phyloP scores from a whole-genome alignment of 2,329 filamentous ascomycete genomes.

The Cytospora paraplurivora region DNA sequence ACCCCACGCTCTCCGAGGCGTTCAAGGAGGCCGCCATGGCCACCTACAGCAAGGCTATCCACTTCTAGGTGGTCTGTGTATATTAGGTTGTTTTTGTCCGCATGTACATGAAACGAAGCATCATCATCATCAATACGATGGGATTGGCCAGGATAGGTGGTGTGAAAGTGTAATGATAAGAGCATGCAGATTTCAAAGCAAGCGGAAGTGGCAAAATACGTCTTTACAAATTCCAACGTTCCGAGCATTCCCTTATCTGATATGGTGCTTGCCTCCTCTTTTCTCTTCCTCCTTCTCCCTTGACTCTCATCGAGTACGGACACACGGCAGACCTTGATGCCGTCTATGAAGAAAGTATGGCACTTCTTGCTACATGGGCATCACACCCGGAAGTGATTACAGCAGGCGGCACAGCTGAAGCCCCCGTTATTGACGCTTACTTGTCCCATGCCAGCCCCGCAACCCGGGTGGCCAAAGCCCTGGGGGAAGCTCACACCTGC shows the following conservation, averaged over 20 bases:
- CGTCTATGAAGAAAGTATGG: not conserved
- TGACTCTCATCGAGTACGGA: not conserved
- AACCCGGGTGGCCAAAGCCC: not conserved
- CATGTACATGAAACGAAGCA: constrained; percentile 25
- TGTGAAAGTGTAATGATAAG: constrained; percentile 26
- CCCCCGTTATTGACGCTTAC: not conserved
- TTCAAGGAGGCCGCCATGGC: constrained; percentile 99
- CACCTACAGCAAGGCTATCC: constrained; percentile 92
- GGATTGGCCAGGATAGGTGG: constrained; percentile 10
- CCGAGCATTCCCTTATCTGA: not conserved
- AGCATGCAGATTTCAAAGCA: constrained; percentile 5
- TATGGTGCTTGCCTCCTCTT: not conserved
- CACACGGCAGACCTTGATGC: not conserved
- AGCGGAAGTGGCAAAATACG: constrained; percentile 6
- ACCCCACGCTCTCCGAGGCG: constrained; percentile 93
- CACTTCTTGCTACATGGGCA: not conserved
- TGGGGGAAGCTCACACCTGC: constrained; percentile 6
- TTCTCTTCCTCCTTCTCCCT: not conserved
- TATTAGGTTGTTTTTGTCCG: constrained; percentile 13
- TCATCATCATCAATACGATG: constrained; percentile 6
- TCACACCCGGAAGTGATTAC: constrained; percentile 13
- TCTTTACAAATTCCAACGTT: constrained; percentile 1
- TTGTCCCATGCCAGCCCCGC: constrained; percentile 5
- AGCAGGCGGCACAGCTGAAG: constrained; percentile 19
- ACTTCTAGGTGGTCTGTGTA: constrained; percentile 65